A percentile compares a stretch with the other conserved stretches of the same genome.
Conservation (phyloP, 495 filamentous ascomycete genomes). For the Penicillium desertorum region DNA sequence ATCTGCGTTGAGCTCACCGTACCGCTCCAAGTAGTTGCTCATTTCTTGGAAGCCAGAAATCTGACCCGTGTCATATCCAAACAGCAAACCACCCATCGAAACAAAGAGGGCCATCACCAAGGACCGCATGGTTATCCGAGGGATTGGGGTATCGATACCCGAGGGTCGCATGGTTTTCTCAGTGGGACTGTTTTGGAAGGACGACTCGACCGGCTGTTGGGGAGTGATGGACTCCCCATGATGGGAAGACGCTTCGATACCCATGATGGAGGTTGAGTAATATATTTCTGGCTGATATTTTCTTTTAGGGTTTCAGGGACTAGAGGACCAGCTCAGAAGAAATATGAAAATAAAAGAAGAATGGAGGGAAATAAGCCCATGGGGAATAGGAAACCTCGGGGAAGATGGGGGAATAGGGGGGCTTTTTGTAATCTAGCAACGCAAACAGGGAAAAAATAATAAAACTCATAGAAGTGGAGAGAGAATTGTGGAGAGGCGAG, state of each 20-base stretch:
- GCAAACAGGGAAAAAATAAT: not conserved
- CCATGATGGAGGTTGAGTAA: constrained; percentile 27
- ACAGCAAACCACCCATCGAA: constrained; percentile 70
- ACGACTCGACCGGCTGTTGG: constrained; percentile 24
- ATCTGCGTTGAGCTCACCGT: constrained; percentile 35
- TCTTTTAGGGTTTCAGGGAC: too few species aligned
- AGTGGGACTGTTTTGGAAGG: constrained; percentile 27
- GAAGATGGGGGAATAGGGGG: constrained; percentile 12
- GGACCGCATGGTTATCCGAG: constrained; percentile 44
- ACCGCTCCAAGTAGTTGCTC: constrained; percentile 48
- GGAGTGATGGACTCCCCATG: constrained; percentile 44
- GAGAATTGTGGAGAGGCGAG: constrained; percentile 23
- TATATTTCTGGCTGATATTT: too few species aligned
- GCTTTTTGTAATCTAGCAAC: constrained; percentile 26
- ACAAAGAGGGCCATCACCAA: constrained; percentile 55
- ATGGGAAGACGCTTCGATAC: constrained; percentile 34
- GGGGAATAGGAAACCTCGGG: constrained; percentile 17
- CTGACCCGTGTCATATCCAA: constrained; percentile 52
- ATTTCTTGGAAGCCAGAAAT: constrained; percentile 63
- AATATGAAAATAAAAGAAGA: constrained; percentile 2
- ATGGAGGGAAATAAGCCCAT: constrained; percentile 14
- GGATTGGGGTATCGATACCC: constrained; percentile 42
- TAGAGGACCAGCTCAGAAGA: not conserved
- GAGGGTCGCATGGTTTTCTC: constrained; percentile 28
- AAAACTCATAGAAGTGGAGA: constrained; percentile 21